A percentile compares a stretch with the other conserved stretches of the same genome.
phyloP scores from a whole-genome alignment of 768 basidiomycete genomes.

The Amanita exitialis region DNA sequence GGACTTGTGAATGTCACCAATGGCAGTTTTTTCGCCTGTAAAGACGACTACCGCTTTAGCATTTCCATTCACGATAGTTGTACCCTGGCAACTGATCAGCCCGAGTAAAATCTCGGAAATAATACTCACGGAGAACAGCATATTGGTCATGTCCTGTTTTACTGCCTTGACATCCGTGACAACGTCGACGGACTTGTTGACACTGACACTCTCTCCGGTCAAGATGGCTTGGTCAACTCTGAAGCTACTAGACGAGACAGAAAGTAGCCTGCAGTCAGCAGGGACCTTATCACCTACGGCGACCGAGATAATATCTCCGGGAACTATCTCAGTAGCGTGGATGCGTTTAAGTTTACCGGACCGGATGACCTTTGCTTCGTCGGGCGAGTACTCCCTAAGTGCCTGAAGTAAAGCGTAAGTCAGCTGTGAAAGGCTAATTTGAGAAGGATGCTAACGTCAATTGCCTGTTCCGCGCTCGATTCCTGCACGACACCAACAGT shows the following conservation, averaged over 20 bases:
- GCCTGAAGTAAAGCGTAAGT: slow-evolving; percentile 42
- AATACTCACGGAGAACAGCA: slow-evolving; percentile 74
- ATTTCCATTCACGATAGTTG: slow-evolving; percentile 90
- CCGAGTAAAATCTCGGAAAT: background rate
- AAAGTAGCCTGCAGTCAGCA: slow-evolving; percentile 86
- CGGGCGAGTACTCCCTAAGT: slow-evolving; percentile 92
- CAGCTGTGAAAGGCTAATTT: slow-evolving; percentile 1
- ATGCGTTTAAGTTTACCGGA: slow-evolving; percentile 59
- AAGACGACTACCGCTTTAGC: slow-evolving; percentile 82
- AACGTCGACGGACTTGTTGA: slow-evolving; percentile 64
- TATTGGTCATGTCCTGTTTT: slow-evolving; percentile 97
- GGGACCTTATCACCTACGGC: slow-evolving; percentile 94
- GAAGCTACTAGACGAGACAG: slow-evolving; percentile 88
- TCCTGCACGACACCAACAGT: slow-evolving; percentile 96
- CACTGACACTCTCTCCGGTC: slow-evolving; percentile 88
- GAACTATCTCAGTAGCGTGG: slow-evolving; percentile 85
- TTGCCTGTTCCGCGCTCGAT: slow-evolving; percentile 91
- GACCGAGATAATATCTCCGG: slow-evolving; percentile 86
- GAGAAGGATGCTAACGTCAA: slow-evolving; percentile 62
- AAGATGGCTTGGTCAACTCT: slow-evolving; percentile 94
- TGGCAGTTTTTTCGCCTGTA: slow-evolving; percentile 82
- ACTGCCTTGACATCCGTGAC: slow-evolving; percentile 75
- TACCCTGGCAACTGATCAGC: slow-evolving; percentile 46
- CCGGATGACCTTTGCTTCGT: slow-evolving; percentile 87
- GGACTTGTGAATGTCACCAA: slow-evolving; percentile 95